Evolutionary conservation across 139 green algal species (phyloP).

Genomic region (Mychonastes homosphaera): DNA sequence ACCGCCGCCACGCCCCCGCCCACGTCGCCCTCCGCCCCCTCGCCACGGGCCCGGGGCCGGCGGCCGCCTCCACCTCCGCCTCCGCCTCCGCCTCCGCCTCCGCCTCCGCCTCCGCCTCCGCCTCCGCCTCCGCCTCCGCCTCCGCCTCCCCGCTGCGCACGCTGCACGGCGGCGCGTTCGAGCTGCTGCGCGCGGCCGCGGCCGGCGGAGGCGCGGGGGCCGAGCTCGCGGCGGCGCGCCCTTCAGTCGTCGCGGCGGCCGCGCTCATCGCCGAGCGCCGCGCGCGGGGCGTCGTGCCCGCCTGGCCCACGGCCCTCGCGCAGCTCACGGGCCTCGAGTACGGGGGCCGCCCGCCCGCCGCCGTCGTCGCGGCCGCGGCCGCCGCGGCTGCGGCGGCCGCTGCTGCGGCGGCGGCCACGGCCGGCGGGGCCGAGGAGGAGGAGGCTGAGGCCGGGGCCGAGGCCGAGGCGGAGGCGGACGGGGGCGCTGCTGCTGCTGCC

Average conservation of each 20-base stretch:
- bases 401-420: background rate
- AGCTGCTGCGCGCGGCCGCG: slow-evolving; percentile 22
- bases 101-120: no score
- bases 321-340: slow-evolving; percentile 28
- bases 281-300: slow-evolving; percentile 37
- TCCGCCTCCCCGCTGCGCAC: background rate
- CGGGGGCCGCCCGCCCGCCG: no score
- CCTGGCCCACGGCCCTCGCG: slow-evolving; percentile 42
- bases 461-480: no score
- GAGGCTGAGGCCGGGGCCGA: no score
- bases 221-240: slow-evolving; percentile 17
- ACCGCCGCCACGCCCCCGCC: background rate
- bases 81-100: no score
- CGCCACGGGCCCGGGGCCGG: background rate
- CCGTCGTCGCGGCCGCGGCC: no score
- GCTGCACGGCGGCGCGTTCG: slow-evolving; percentile 15
- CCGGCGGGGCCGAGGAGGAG: background rate
- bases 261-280: slow-evolving; percentile 23
- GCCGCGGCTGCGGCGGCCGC: no score
- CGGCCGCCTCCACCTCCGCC: no score
- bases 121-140: no score
- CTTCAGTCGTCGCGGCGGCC: slow-evolving; percentile 26
- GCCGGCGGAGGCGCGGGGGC: no score
- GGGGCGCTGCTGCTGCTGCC: no score
- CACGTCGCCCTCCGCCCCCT: background rate